Percentiles rank a stretch among this genome's conserved stretches.
phyloP scores from a whole-genome alignment of 164 flowering plant genomes.

The Nelumbo lutea region DNA sequence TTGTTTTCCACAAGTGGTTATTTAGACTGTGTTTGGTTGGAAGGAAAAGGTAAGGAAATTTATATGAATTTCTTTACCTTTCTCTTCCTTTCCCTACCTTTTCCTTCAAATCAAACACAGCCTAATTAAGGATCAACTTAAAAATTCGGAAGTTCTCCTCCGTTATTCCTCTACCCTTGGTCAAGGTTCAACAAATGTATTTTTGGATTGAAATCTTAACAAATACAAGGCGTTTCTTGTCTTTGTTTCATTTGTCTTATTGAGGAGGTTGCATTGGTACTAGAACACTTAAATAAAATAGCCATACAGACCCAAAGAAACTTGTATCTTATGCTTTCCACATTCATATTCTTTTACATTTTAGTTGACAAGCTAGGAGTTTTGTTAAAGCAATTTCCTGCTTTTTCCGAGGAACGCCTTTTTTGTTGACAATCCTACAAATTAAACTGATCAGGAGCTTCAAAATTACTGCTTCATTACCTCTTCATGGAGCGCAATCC shows the following conservation, averaged over 20 bases:
- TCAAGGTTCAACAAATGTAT: slow-evolving; percentile 91
- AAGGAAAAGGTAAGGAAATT: too few species aligned
- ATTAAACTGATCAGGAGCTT: slow-evolving; percentile 96
- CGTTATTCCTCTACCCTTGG: slow-evolving; percentile 97
- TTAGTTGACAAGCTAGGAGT: slow-evolving; percentile 70
- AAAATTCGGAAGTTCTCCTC: slow-evolving; percentile 66
- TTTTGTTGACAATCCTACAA: slow-evolving; percentile 83
- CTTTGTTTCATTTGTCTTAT: slow-evolving; percentile 89
- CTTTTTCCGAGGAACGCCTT: slow-evolving; percentile 74
- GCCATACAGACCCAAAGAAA: slow-evolving; percentile 82
- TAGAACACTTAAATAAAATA: slow-evolving; percentile 53
- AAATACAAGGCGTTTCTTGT: slow-evolving; percentile 69
- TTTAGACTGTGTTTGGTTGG: too few species aligned
- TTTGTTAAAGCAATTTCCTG: slow-evolving; percentile 72
- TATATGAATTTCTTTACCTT: too few species aligned
- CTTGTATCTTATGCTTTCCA: slow-evolving; percentile 79
- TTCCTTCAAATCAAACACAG: too few species aligned
- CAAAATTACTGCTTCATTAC: slow-evolving; percentile 82
- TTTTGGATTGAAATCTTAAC: slow-evolving; percentile 98
- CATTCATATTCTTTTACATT: slow-evolving; percentile 80
- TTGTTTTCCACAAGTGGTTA: too few species aligned
- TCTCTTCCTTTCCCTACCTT: too few species aligned
- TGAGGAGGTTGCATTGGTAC: slow-evolving; percentile 73
- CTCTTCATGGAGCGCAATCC: too few species aligned
- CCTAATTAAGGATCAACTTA: slow-evolving; percentile 76